A percentile compares a stretch with the other conserved stretches of the same genome.
Conservation (phyloP, 495 filamentous ascomycete species). For the Penicillium antarcticum region DNA sequence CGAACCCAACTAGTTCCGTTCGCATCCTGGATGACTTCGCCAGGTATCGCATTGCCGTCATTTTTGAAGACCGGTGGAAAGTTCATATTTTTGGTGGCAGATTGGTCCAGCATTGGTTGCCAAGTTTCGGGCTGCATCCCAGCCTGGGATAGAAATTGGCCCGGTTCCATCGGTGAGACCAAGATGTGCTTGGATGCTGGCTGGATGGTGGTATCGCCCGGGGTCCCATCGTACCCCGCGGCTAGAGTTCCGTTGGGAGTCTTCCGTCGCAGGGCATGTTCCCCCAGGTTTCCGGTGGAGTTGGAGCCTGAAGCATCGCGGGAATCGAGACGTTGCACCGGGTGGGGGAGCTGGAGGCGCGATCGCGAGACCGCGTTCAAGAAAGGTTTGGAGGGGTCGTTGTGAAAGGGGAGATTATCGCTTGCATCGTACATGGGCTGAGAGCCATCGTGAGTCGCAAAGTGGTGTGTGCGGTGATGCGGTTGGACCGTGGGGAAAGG, state of each 20-base stretch:
- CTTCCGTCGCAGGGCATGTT: slow-evolving; percentile 87
- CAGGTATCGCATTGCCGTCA: slow-evolving; percentile 27
- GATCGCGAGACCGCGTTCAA: slow-evolving; percentile 30
- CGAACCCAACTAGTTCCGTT: slow-evolving; percentile 45
- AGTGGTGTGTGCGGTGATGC: slow-evolving; percentile 40
- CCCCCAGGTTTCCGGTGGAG: slow-evolving; percentile 33
- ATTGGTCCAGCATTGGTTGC: slow-evolving; percentile 27
- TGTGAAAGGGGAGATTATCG: slow-evolving; percentile 24
- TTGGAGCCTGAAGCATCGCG: slow-evolving; percentile 23
- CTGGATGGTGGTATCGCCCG: slow-evolving; percentile 68
- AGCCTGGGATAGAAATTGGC: slow-evolving; percentile 30
- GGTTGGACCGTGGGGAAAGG: slow-evolving; percentile 44
- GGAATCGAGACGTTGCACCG: slow-evolving; percentile 36
- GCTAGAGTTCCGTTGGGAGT: slow-evolving; percentile 92
- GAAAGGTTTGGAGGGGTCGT: slow-evolving; percentile 25
- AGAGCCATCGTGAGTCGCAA: slow-evolving; percentile 27
- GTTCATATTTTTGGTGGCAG: slow-evolving; percentile 32
- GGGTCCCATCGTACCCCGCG: slow-evolving; percentile 89
- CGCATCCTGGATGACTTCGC: slow-evolving; percentile 33
- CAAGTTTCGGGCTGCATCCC: slow-evolving; percentile 30
- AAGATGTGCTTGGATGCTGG: slow-evolving; percentile 86
- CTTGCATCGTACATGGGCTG: slow-evolving; percentile 30
- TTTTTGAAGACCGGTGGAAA: slow-evolving; percentile 44
- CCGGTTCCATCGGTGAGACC: slow-evolving; percentile 55
- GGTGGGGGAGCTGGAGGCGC: slow-evolving; percentile 42